phyloP scores from a whole-genome alignment of 2,329 filamentous ascomycete genomes.

The Scopulariopsis brevicaulis region DNA sequence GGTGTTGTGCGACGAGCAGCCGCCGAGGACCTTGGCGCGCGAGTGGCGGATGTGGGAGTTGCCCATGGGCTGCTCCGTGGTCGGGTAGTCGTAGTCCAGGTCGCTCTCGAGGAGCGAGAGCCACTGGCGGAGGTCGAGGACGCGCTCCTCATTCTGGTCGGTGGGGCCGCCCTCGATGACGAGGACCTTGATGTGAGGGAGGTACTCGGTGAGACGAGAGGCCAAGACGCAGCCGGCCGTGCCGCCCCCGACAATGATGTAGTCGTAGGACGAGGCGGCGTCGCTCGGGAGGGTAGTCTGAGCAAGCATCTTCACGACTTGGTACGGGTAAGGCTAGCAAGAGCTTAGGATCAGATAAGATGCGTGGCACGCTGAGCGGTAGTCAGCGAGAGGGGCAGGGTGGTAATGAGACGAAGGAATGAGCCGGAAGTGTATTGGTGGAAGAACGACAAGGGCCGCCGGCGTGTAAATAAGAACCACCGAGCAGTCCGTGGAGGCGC shows the following conservation, averaged over 20 bases:
- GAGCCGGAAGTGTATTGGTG: too few species aligned
- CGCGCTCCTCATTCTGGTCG: conserved; percentile 79
- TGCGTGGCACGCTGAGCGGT: too few species aligned
- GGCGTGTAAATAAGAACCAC: too few species aligned
- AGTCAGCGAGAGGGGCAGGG: too few species aligned
- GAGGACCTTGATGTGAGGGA: conserved; percentile 71
- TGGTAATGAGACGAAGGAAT: too few species aligned
- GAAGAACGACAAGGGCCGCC: too few species aligned
- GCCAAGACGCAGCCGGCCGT: conserved; percentile 81
- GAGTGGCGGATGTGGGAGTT: conserved; percentile 91
- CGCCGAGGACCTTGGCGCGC: conserved; percentile 81
- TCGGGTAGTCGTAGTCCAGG: conserved; percentile 85
- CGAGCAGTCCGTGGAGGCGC: too few species aligned
- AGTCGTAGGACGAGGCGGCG: conserved; percentile 64
- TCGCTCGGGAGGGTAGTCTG: conserved; percentile 37
- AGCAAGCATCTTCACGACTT: background rate
- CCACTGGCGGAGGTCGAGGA: conserved; percentile 82
- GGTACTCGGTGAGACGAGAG: conserved; percentile 67
- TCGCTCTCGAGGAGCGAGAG: conserved; percentile 73
- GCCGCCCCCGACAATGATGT: conserved; percentile 75
- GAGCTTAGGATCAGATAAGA: too few species aligned
- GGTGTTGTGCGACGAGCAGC: conserved; percentile 90
- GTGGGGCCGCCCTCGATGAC: conserved; percentile 83
- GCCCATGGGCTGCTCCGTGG: conserved; percentile 80
- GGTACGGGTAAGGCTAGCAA: too few species aligned